A percentile compares a stretch with the other conserved stretches of the same genome.
Evolutionary conservation across 192 early-diverging fungal genomes (phyloP).

Genomic region (Pilobolus umbonatus): DNA sequence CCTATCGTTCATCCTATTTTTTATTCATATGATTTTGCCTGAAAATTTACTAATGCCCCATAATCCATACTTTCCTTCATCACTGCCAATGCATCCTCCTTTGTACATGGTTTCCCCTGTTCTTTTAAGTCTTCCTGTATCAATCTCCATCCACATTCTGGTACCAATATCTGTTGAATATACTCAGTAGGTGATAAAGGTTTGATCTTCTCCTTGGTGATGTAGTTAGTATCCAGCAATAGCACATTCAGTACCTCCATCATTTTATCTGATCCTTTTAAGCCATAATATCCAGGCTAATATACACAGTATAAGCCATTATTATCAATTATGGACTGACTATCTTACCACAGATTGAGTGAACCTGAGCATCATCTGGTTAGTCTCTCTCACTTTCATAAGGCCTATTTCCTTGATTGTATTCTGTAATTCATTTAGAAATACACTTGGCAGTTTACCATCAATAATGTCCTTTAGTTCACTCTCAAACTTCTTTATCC

Average conservation of each 20-base stretch:
- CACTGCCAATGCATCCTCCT: slow-evolving; percentile 1
- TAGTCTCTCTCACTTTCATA: slow-evolving; percentile 32
- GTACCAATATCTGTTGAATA: slow-evolving; percentile 49
- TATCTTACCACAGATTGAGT: slow-evolving; percentile 3
- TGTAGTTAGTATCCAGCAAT: slow-evolving; percentile 37
- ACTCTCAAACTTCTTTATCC: slow-evolving; percentile 22
- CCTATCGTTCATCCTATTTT: not conserved
- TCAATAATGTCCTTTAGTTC: slow-evolving; percentile 37
- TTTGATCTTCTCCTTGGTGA: slow-evolving; percentile 29
- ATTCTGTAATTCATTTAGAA: slow-evolving; percentile 21
- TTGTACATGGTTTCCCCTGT: not conserved
- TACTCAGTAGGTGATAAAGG: slow-evolving; percentile 49
- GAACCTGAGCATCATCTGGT: slow-evolving; percentile 36
- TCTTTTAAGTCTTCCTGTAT: slow-evolving; percentile 36
- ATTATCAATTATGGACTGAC: not conserved
- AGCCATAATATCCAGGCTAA: slow-evolving; percentile 57
- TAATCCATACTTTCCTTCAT: slow-evolving; percentile 25
- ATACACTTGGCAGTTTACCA: slow-evolving; percentile 24
- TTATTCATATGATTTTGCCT: not conserved
- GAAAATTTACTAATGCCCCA: slow-evolving; percentile 10
- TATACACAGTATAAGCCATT: not conserved
- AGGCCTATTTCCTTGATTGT: slow-evolving; percentile 33
- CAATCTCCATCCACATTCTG: slow-evolving; percentile 41
- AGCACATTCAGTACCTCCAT: slow-evolving; percentile 27
- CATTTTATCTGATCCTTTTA: slow-evolving; percentile 38